Evolutionary conservation across 345 rosid genomes (phyloP), one percentile per base, ranked within the genome.

Genomic region (Physaria fendleri): DNA sequence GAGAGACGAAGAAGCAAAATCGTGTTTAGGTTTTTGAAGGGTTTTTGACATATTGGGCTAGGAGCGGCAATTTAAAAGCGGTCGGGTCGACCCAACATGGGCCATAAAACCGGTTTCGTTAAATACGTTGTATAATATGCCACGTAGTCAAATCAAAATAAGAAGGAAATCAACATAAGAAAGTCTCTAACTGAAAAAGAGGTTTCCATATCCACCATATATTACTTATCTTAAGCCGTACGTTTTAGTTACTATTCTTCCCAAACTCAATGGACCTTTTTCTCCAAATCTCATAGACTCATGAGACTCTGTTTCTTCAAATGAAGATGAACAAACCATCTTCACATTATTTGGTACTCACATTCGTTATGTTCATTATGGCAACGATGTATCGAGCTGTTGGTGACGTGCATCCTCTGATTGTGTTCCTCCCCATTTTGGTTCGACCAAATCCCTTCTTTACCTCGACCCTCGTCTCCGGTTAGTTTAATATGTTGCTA

Each of bases 371-470:
- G 25, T 10, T 71, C 12, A 10, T 55, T 16, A 37, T 53, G 42
- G 56, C 56, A 2, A 61, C 69, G 38, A 24, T 62, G 54, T 77
- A 66, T 66, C 82, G 71, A 71, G 66, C 72, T 43, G 23, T 46
- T 18, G 48, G 67, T 69, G 59, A 54, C 48, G 84, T 82, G 64
- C 76, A 84, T 72, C 95, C 98, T 44, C 27, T 88, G 49, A 62
- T 92, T 46, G 23, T 92, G 29, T 79, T 92, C 15, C 96, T 53
- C 66, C 74, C 2, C 29, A 47, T 46, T 88, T 88, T 55, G 96
- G 98, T 14, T 88, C 96, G 44, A 83, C 84, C 6, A 55, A 59
- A 5, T 84, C 95, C 5, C 87, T 92, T 52, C 90, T 79, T 6
- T 69, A 62, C 58, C 95, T 88, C 9, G 70, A 88, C 43, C 96